Conservation (phyloP, 805 yeast genomes). For the Saccharomycopsis sp. region DNA sequence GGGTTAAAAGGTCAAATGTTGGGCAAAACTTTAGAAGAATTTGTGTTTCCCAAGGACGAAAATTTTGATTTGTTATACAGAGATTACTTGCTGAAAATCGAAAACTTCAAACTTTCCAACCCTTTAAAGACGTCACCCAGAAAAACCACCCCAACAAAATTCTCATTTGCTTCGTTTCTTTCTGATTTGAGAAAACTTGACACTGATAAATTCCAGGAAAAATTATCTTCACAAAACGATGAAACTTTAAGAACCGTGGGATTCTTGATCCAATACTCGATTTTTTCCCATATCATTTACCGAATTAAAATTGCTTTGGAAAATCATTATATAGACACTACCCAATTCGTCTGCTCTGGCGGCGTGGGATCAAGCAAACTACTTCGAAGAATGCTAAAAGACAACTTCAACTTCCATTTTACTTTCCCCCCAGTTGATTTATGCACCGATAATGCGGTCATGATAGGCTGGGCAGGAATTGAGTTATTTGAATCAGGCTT, state of each 20-base stretch:
- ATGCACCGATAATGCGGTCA: constrained; percentile 92
- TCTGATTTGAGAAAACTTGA: constrained; percentile 36
- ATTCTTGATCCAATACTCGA: constrained; percentile 46
- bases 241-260: constrained; percentile 28
- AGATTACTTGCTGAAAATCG: too few species aligned
- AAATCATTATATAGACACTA: constrained; percentile 33
- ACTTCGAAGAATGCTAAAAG: constrained; percentile 39
- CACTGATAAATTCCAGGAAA: too few species aligned
- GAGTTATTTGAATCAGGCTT: constrained; percentile 62
- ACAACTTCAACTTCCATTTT: constrained; percentile 28
- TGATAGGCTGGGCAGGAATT: constrained; percentile 98
- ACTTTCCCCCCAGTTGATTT: constrained; percentile 60
- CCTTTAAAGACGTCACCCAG: constrained; percentile 44
- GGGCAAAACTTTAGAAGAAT: constrained; percentile 70
- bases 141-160: constrained; percentile 36
- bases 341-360: constrained; percentile 85
- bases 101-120: constrained; percentile 29
- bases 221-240: not conserved
- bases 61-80: not conserved
- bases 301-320: constrained; percentile 45
- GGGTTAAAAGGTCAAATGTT: constrained; percentile 72
- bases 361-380: constrained; percentile 80
- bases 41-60: constrained; percentile 27
- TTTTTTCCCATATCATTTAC: constrained; percentile 64
- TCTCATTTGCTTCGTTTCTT: constrained; percentile 72